Base-by-base conservation (phyloP, 1,284 basidiomycete species). In the Tilletia walkeri region DNA sequence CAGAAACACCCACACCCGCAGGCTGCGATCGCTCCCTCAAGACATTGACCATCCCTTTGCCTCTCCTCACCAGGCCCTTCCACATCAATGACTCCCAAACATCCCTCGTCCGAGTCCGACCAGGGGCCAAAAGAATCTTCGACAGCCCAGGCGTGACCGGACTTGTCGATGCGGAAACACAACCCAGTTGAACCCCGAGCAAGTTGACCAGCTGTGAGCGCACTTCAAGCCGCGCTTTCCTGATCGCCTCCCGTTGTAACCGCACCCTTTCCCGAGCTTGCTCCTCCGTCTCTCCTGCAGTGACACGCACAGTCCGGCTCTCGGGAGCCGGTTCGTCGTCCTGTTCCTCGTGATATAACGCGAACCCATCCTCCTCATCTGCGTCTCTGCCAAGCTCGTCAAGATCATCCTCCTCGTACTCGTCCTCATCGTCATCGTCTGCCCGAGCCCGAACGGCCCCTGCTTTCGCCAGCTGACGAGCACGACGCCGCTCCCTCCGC, bases 261-360 rank as follows among this genome's bases (percentile, higher is more conserved):
- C n/a, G 34, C 24, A 50, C 53, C 67, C 50, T 38, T 24, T 34
- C 24, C 7, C 48, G 38, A 24, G 39, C n/a, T 10, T 47, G 53
- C 30, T n/a, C 18, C 48, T 39, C 30, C 14, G 56, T 67, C 20
- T 67, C 38, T 18, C 36, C 50, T 41, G 34, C 30, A 9, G 6
- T 41, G 20, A n/a, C 14, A 14, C 30, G 34, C 12, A 34, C 20
- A 12, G 45, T 54, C 24, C 65, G 10, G 16, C n/a, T 66, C 65
- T 14, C 85, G 2, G 82, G 84, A 2, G 82, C 82, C n/a, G 85
- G 84, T 5, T 85, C 85, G 4, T 84, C 72, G 30, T 75, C 76
- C 4, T 72, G 76, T 14, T 77, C 78, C n/a, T 82, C 80, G 9
- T 74, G 71, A 16, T 76, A 76, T 6, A 70, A 70, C 18, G 70